Conservation (phyloP, 1,139 yeast genomes). For the Taphrina populina region DNA sequence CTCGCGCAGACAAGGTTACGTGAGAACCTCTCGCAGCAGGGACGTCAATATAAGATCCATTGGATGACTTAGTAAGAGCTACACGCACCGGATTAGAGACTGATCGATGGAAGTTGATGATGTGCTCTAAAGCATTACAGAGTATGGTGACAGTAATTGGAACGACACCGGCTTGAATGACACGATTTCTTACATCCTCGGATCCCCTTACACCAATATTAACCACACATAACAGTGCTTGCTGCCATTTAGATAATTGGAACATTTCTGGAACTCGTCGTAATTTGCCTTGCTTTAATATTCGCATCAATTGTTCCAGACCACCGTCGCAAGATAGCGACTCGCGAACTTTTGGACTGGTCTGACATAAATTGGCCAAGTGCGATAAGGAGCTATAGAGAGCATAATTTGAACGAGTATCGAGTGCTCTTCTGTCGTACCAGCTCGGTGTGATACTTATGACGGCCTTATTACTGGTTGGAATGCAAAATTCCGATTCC, state of each 20-base stretch:
- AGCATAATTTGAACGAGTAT: constrained; percentile 85
- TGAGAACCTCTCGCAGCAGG: too few species aligned
- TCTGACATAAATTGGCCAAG: constrained; percentile 78
- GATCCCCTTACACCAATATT: constrained; percentile 91
- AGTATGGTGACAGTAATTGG: constrained; percentile 89
- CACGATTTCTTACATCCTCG: constrained; percentile 76
- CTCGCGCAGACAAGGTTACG: too few species aligned
- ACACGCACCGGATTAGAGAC: neutral
- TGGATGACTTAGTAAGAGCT: too few species aligned
- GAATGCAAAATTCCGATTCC: constrained; percentile 81
- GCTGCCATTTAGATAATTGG: constrained; percentile 67
- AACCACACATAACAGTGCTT: constrained; percentile 88
- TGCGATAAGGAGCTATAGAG: constrained; percentile 88
- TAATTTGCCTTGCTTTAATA: constrained; percentile 58
- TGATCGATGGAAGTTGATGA: neutral
- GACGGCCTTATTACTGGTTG: constrained; percentile 79
- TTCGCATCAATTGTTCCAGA: constrained; percentile 78
- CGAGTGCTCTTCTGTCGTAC: constrained; percentile 89
- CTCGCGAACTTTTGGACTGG: constrained; percentile 85
- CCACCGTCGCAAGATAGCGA: constrained; percentile 90
- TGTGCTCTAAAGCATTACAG: constrained; percentile 47
- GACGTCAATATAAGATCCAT: too few species aligned
- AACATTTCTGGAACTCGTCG: constrained; percentile 50
- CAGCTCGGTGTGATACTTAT: constrained; percentile 83
- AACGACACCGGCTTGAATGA: constrained; percentile 85